These are phyloP conservation scores for Fallopia convolvulus DNA, from an alignment of 148 eudicot genomes.

Conservation along the genomic window DNA sequence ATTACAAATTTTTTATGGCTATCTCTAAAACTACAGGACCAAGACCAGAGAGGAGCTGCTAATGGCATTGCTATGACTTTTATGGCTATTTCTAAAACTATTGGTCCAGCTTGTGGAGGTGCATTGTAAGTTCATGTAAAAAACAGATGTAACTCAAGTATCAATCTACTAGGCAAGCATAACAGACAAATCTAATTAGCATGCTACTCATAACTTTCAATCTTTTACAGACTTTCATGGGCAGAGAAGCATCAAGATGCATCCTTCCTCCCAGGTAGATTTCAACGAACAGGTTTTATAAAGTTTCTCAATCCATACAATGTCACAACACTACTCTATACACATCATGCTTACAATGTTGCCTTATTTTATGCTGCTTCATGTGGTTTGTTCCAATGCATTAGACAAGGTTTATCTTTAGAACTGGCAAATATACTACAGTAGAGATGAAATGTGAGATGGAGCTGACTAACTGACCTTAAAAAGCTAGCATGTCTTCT, in stretches of 20 bases:
- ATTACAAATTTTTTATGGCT: neutral
- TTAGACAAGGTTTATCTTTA: neutral
- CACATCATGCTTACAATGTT: too few species aligned
- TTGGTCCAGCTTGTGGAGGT: slow-evolving; percentile 52
- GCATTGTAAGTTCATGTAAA: slow-evolving; percentile 32
- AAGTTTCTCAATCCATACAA: neutral
- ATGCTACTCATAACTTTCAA: neutral
- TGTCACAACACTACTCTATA: neutral
- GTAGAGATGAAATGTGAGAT: neutral
- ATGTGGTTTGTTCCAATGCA: neutral
- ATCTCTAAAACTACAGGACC: slow-evolving; percentile 27
- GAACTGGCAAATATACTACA: neutral
- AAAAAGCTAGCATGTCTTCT: neutral
- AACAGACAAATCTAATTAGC: neutral
- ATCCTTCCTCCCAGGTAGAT: slow-evolving; percentile 41
- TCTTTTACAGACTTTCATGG: slow-evolving; percentile 39
- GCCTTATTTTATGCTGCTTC: neutral
- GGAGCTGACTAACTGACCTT: neutral
- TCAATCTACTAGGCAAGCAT: neutral
- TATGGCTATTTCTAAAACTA: slow-evolving; percentile 46
- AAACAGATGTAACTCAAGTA: neutral
- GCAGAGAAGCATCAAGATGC: slow-evolving; percentile 43
- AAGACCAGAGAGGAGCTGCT: slow-evolving; percentile 63
- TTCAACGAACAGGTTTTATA: neutral
- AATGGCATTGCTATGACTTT: slow-evolving; percentile 56